phyloP scores from a whole-genome alignment of 2,329 filamentous ascomycete genomes.

The Leptodontidium sp. region DNA sequence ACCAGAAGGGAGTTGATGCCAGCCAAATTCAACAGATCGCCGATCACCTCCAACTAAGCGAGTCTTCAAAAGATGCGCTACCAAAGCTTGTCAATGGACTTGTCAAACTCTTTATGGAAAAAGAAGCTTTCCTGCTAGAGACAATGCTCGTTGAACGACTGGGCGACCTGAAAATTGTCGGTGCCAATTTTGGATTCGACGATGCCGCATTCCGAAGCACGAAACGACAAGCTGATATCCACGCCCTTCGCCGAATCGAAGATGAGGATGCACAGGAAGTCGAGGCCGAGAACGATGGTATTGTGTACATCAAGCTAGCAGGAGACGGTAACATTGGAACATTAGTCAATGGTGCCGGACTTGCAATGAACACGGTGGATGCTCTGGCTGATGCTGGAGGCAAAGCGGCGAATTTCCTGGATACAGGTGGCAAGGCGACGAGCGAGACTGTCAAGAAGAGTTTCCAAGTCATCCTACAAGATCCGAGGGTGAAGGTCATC shows the following conservation, averaged over 20 bases:
- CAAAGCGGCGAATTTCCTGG: constrained; percentile 81
- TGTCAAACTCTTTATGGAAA: constrained; percentile 65
- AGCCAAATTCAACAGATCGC: constrained; percentile 53
- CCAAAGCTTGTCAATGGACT: constrained; percentile 61
- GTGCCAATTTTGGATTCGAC: constrained; percentile 71
- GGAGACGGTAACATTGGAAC: constrained; percentile 75
- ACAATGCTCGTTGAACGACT: constrained; percentile 54
- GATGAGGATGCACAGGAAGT: constrained; percentile 63
- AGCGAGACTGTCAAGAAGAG: constrained; percentile 79
- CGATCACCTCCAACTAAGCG: constrained; percentile 59
- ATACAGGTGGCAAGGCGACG: constrained; percentile 90
- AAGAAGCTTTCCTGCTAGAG: constrained; percentile 71
- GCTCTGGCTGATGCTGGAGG: constrained; percentile 74
- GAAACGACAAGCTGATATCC: constrained; percentile 67
- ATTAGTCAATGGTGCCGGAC: constrained; percentile 86
- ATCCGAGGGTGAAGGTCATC: constrained; percentile 75
- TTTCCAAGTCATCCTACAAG: constrained; percentile 76
- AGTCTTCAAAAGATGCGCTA: constrained; percentile 52
- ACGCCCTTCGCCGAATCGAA: constrained; percentile 60
- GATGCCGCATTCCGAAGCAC: constrained; percentile 72
- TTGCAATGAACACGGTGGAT: constrained; percentile 92
- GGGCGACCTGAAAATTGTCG: constrained; percentile 57
- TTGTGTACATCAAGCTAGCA: constrained; percentile 76
- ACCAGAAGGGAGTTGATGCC: constrained; percentile 56
- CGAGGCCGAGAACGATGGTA: constrained; percentile 73